Evolutionary conservation across 768 basidiomycete species (phyloP), one percentile per base, ranked within the genome.

Genomic region (Pisolithus orientalis): DNA sequence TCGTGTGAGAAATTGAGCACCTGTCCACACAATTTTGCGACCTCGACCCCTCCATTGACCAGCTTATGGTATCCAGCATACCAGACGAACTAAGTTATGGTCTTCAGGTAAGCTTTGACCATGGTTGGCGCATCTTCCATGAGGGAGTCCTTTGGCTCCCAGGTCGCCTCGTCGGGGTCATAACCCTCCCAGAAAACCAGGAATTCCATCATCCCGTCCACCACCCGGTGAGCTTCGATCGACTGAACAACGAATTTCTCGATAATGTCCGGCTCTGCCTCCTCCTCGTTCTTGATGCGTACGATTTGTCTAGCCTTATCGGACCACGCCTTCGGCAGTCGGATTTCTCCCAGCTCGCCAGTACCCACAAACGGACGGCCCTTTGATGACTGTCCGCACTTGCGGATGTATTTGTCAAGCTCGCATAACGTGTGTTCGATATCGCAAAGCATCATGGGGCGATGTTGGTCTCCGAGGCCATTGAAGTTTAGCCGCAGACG

Each of bases 381-480:
- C 24, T 50, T 51, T 21, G 63, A 57, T 42, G 60, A 69, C 9
- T 57, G 37, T 29, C n/a, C 34, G 34, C 59, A 67, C 52, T 57
- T 62, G 44, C 87, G 83, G 39, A 80, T 73, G 60, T 90, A 90
- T 62, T 90, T 87, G 69, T 89, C 85, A 43, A 85, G 74, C 63
- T 91, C 89, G 68, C 89, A 91, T 14, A 90, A 68, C 1, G 82
- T 74, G 63, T 91, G 89, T 69, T 91, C 89, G 49, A 90, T 71
- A 63, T 91, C 89, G 37, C 82, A 79, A 46, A 88, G 69, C 57
- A 76, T 74, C 74, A 85, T 80, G 6, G 78, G 77, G 11, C 78
- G 70, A 14, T 62, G 58, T 3, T 74, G 53, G 0, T 75, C 72
- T 16, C 83, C 80, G 10, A 85, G 68, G 16, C 76, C 77, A 0